These are phyloP conservation scores for Pseudovirgaria hyperparasitica DNA, from an alignment of 2,329 filamentous ascomycete genomes.

Conservation along the genomic window DNA sequence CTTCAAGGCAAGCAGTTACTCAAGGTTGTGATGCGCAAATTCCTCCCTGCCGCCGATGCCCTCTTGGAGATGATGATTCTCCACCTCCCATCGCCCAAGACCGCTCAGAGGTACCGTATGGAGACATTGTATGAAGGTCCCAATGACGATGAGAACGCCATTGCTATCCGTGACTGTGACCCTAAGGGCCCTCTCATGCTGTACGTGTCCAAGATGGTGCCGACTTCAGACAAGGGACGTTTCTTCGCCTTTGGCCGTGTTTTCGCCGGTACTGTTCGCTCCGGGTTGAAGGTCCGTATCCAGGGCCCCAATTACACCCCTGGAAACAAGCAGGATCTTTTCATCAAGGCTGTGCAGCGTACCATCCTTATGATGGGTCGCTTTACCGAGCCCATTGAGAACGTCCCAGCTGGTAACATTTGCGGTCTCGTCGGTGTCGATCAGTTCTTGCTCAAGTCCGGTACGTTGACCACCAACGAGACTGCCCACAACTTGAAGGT, in stretches of 20 bases:
- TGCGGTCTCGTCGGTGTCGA: constrained; percentile 98
- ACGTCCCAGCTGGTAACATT: constrained; percentile 99
- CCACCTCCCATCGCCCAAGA: constrained; percentile 90
- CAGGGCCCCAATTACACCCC: constrained; percentile 98
- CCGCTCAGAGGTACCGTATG: constrained; percentile 92
- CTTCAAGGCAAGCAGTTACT: constrained; percentile 96
- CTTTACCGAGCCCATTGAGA: constrained; percentile 96
- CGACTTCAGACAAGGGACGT: constrained; percentile 97
- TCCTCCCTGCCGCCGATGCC: constrained; percentile 95
- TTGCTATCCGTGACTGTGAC: constrained; percentile 97
- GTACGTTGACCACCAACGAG: constrained; percentile 94
- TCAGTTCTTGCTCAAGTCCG: constrained; percentile 99
- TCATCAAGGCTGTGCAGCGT: constrained; percentile 99
- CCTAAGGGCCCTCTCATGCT: constrained; percentile 98
- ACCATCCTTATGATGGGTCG: constrained; percentile 99
- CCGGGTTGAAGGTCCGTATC: constrained; percentile 98
- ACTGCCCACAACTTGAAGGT: constrained; percentile 99
- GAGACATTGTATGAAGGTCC: constrained; percentile 99
- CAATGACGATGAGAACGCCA: constrained; percentile 77
- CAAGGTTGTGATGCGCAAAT: constrained; percentile 97
- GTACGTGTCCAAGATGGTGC: constrained; percentile 99
- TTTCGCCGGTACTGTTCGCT: constrained; percentile 95
- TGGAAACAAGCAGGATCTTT: constrained; percentile 97
- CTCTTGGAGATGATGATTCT: constrained; percentile 99
- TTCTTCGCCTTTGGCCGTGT: constrained; percentile 99